phyloP scores from a whole-genome alignment of 441 rosid genomes.

The Theobroma grandiflorum region DNA sequence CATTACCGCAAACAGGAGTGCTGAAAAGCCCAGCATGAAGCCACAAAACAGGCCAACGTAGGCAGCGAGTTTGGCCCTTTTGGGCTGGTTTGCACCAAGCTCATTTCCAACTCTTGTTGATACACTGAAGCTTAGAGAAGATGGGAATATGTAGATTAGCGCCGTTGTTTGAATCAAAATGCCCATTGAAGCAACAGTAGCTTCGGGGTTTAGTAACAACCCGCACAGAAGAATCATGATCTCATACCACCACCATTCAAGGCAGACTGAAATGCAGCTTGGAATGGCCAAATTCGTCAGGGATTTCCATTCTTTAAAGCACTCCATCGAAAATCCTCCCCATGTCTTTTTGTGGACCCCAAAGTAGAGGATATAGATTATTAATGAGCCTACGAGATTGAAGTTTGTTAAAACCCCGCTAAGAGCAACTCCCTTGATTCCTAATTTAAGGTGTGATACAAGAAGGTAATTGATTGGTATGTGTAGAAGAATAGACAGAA shows the following conservation, averaged over 20 bases:
- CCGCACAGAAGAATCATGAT: slow-evolving; percentile 94
- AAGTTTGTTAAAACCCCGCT: slow-evolving; percentile 76
- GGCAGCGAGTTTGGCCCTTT: slow-evolving; percentile 71
- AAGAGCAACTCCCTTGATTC: slow-evolving; percentile 78
- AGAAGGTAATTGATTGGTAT: slow-evolving; percentile 75
- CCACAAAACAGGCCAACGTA: slow-evolving; percentile 67
- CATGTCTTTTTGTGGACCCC: slow-evolving; percentile 56
- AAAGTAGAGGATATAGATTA: slow-evolving; percentile 62
- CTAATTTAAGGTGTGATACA: slow-evolving; percentile 60
- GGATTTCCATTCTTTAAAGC: slow-evolving; percentile 72
- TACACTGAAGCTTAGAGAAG: slow-evolving; percentile 86
- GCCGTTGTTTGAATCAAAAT: slow-evolving; percentile 91
- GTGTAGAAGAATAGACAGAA: slow-evolving; percentile 65
- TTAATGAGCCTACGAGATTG: slow-evolving; percentile 61
- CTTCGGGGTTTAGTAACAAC: slow-evolving; percentile 60
- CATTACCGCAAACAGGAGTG: slow-evolving; percentile 54
- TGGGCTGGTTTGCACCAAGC: slow-evolving; percentile 80
- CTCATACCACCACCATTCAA: slow-evolving; percentile 99
- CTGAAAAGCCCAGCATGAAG: slow-evolving; percentile 70
- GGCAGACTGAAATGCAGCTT: slow-evolving; percentile 89
- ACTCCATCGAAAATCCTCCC: slow-evolving; percentile 61
- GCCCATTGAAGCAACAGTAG: slow-evolving; percentile 94
- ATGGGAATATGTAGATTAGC: slow-evolving; percentile 87
- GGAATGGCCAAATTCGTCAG: slow-evolving; percentile 74
- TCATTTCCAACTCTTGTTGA: slow-evolving; percentile 93